Evolutionary conservation across 768 basidiomycete species (phyloP), one percentile per base, ranked within the genome.

Genomic region (Suillus paluster): DNA sequence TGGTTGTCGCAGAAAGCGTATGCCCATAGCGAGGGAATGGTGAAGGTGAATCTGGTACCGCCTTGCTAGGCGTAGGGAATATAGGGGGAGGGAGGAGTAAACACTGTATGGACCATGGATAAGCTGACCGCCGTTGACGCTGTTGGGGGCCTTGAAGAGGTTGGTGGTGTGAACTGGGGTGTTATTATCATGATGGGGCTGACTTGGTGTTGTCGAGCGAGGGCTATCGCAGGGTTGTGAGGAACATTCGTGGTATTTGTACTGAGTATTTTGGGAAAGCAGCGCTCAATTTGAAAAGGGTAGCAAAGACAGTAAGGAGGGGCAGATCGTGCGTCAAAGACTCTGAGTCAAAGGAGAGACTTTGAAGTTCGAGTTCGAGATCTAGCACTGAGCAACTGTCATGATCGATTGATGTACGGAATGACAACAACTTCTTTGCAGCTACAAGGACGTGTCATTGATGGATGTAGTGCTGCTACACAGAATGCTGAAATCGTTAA

Each of bases 21-120:
- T 97, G 94, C 27, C 97, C 97, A 71, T 99, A 99, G 45, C 97
- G 89, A 27, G 97, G 97, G 75, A 99, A 99, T 0, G 97, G 97
- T 0, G 94, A 94, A 2, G 88, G 87, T 1, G 85, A 78, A 0
- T 84, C 84, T 10, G 90, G 83, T n/a, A 86, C 83, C 1, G 80
- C 81, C 57, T 85, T 77, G 49, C 86, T 88, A 14, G 88, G 87
- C 66, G 88, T 91, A 56, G 81, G 79, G 54, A 91, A 78, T 21
- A 85, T 78, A 1, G 91, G 91, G 3, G 92, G 89, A 0, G 86
- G 84, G 23, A 95, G 83, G 36, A 78, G 72, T 58, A 95, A 84
- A 7, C 89, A 86, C 14, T 89, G 87, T 50, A 89, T 84, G 12
- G 92, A 86, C 94, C 94, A 96, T 17, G 94, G 94, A 71, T 88